Base-by-base conservation (phyloP, 2,329 filamentous ascomycete genomes). In the Ceratocystis eucalypticola region DNA sequence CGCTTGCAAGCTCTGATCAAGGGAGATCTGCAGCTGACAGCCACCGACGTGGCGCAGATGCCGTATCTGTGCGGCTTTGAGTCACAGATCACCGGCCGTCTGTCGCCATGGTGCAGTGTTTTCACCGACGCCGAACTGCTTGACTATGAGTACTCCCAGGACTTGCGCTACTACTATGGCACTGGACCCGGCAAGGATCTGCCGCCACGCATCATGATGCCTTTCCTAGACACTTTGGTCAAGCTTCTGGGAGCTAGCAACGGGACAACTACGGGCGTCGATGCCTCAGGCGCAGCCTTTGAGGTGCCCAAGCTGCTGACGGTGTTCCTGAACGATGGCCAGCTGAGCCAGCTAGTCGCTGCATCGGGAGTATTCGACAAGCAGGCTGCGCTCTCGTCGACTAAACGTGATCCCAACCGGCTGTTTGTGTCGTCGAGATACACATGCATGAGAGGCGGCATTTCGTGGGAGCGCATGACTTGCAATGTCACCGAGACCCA, bases 31-130 rank as follows among this genome's bases (percentile, higher is more conserved):
- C 80, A 79, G 0, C 77, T 88, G 44, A 79, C 77, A 0, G 74
- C 79, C 41, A 74, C 73, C 1, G 83, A 88, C 67, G 76, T 85
- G 53, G 76, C 75, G 6, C 79, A 80, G 57, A 84, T 88, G 62
- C 84, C 85, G 0, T 88, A 88, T 70, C 77, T 88, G n/a, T 89
- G 86, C 70, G 86, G 84, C 3, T 89, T 87, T 68, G 86, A 89
- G 71, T 84, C 81, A 2, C 86, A 88, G 70, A 87, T 88, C 69
- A 83, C 78, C 0, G 85, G 86, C 1, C 75, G 74, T 1, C 73
- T 82, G 3, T 87, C 83, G 3, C 82, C 84, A 0, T 88, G 83
- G 76, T 88, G 86, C 72, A 76, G 76, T 63, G 77, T 86, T 17
- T 85, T 87, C 70, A 84, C 80, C 2, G 77, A 85, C 44, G 76